Evolutionary conservation across 1,284 basidiomycete species (phyloP), one percentile per base, ranked within the genome.

Genomic region (Cryptococcus sp.): DNA sequence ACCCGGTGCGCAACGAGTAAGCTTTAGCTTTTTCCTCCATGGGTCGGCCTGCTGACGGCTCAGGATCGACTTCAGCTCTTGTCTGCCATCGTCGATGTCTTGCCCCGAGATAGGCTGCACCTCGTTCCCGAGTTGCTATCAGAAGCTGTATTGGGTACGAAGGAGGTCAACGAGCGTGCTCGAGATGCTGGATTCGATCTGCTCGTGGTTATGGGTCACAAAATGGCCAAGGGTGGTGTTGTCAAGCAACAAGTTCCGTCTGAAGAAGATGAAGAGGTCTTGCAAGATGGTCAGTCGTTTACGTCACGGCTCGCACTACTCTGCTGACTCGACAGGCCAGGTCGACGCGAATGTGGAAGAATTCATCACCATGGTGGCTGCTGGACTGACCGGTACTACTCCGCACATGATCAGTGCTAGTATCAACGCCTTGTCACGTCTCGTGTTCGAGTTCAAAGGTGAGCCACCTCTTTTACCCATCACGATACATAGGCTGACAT

Each of bases 341-440:
- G 88, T 84, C 41, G 76, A 78, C 39, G 95, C 92, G 1, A 90
- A 71, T 57, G 79, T 94, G 39, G 84, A 92, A 62, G 95, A 98
- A 71, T 98, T 88, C 68, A 78, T 98, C 74, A 97, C 88, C 10
- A 98, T 99, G 93, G 79, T 98, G 22, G 90, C 89, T 34, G 94
- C 92, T 59, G 94, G 95, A 57, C 75, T 98, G 32, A 93, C 91
- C 12, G 93, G 91, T 22, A 84, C 86, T 25, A 90, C 84, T 3
- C 91, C 95, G 0, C 95, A 98, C 71, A 98, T 97, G 92, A 95
- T 98, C 70, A 93, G 90, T 63, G 95, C 95, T 2, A 90, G 89
- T 4, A 84, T 98, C 55, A 97, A 93, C 1, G 89, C 92, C 0
- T 82, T 99, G 39, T 91, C 93, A 1, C 81, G 95, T 23, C 78